These are phyloP conservation scores for Taphrina pruni DNA, from an alignment of 1,139 yeast species.

Conservation along the genomic window DNA sequence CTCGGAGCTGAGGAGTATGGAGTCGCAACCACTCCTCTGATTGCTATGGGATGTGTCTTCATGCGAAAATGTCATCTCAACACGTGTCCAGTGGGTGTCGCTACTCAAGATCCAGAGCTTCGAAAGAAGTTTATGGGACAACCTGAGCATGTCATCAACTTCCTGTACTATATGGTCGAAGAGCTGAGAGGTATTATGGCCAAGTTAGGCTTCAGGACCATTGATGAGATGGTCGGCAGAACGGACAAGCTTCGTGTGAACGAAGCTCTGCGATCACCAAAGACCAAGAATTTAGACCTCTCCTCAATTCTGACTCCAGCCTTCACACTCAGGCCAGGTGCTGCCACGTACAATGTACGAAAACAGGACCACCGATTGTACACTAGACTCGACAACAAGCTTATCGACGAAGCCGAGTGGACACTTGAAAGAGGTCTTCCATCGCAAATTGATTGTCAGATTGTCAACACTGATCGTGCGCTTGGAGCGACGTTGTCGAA, in stretches of 20 bases:
- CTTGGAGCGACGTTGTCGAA: constrained; percentile 93
- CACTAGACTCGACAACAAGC: constrained; percentile 90
- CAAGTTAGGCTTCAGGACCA: constrained; percentile 87
- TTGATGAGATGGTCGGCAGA: constrained; percentile 97
- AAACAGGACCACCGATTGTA: constrained; percentile 94
- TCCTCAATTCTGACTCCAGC: constrained; percentile 96
- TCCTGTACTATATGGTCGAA: constrained; percentile 91
- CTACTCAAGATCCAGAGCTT: constrained; percentile 95
- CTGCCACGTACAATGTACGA: constrained; percentile 88
- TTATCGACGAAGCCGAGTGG: constrained; percentile 92
- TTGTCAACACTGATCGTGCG: constrained; percentile 94
- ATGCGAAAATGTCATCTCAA: constrained; percentile 91
- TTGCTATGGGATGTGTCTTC: constrained; percentile 97
- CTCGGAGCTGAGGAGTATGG: constrained; percentile 99
- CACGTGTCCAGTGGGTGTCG: constrained; percentile 98
- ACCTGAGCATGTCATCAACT: constrained; percentile 97
- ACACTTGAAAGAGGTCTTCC: constrained; percentile 94
- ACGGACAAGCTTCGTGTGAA: constrained; percentile 87
- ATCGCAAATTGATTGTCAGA: constrained; percentile 88
- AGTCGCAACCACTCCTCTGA: constrained; percentile 94
- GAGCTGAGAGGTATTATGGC: constrained; percentile 95
- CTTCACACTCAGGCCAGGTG: constrained; percentile 96
- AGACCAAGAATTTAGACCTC: constrained; percentile 88
- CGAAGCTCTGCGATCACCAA: constrained; percentile 82
- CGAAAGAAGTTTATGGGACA: constrained; percentile 93